Evolutionary conservation across 345 rosid species (phyloP).

Genomic region (Camelina laxa): DNA sequence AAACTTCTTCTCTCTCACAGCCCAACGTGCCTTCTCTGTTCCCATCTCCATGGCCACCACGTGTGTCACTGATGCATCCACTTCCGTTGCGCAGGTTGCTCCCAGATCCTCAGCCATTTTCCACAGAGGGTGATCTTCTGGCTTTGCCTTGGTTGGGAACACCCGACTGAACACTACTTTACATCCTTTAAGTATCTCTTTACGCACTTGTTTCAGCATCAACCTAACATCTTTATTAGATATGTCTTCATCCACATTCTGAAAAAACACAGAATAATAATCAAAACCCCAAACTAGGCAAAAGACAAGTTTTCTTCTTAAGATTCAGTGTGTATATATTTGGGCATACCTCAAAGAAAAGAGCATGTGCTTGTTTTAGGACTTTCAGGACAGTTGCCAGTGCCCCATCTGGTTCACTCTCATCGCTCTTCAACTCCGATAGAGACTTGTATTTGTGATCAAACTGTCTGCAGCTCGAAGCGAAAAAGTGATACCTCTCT

Average conservation of each 20-base stretch:
- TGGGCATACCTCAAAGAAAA: slow-evolving; percentile 64
- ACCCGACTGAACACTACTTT: slow-evolving; percentile 80
- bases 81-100: slow-evolving; percentile 44
- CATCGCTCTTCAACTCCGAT: slow-evolving; percentile 76
- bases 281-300: neutral
- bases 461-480: slow-evolving; percentile 92
- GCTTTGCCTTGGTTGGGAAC: slow-evolving; percentile 62
- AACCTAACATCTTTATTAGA: slow-evolving; percentile 69
- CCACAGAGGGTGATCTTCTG: slow-evolving; percentile 74
- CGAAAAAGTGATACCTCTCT: slow-evolving; percentile 92
- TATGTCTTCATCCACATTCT: slow-evolving; percentile 46
- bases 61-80: slow-evolving; percentile 46
- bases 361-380: slow-evolving; percentile 59
- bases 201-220: slow-evolving; percentile 62
- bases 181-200: slow-evolving; percentile 69
- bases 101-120: slow-evolving; percentile 64
- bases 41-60: slow-evolving; percentile 46
- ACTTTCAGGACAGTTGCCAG: slow-evolving; percentile 75
- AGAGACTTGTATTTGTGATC: slow-evolving; percentile 71
- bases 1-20: slow-evolving; percentile 42
- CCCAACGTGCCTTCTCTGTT: slow-evolving; percentile 46
- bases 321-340: slow-evolving; percentile 1
- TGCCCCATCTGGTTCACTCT: slow-evolving; percentile 74
- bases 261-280: slow-evolving; percentile 5
- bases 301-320: neutral